These are phyloP conservation scores for Heliamphora ciliata DNA, from an alignment of 179 eudicot species.

Conservation along the genomic window DNA sequence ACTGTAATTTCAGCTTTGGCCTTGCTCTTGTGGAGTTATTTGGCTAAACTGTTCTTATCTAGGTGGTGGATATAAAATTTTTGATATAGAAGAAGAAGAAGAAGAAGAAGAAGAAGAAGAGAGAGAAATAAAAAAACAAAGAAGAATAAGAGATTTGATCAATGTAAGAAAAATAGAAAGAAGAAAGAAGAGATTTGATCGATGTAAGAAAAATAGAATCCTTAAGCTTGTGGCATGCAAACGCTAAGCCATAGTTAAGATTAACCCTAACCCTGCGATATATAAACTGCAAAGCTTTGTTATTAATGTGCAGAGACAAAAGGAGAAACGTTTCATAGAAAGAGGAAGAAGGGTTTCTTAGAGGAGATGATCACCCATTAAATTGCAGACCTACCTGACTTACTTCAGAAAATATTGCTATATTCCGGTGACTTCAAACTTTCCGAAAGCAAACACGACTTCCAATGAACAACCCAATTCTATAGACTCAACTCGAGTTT, in stretches of 20 bases:
- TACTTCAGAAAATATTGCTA: constrained; percentile 8
- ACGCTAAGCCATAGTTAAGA: background rate
- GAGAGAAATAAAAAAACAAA: no score
- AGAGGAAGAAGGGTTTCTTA: background rate
- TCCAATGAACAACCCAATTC: background rate
- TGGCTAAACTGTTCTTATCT: no score
- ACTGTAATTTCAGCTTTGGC: no score
- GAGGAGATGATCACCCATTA: background rate
- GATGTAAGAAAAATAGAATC: background rate
- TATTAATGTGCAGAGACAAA: background rate
- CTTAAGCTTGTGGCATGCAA: background rate
- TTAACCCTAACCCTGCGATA: background rate
- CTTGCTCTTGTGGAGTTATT: no score
- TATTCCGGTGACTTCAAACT: constrained; percentile 17
- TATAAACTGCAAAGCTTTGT: background rate
- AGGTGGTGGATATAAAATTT: no score
- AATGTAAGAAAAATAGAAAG: no score
- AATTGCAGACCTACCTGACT: constrained; percentile 5
- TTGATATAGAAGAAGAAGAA: background rate
- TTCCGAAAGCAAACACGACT: constrained; percentile 16
- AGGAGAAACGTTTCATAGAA: background rate
- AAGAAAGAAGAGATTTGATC: background rate
- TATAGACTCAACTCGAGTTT: background rate
- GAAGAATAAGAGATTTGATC: no score
- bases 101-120: background rate